phyloP scores from a whole-genome alignment of 2,329 filamentous ascomycete species.

The Cadophora sp. region DNA sequence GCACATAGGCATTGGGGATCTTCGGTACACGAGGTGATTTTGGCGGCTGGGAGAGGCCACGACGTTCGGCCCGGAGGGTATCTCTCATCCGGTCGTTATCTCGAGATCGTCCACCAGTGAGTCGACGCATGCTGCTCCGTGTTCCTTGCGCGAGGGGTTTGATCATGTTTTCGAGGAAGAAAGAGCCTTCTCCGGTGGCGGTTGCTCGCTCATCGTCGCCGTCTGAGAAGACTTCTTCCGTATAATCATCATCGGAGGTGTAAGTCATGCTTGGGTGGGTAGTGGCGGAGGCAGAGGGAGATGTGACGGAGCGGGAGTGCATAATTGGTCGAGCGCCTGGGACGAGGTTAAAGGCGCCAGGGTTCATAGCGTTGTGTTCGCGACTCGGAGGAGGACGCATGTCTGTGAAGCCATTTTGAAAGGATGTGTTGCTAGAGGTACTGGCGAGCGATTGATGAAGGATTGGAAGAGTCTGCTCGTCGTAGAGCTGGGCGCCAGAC shows the following conservation, averaged over 20 bases:
- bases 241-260: slow-evolving; percentile 77
- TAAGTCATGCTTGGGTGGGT: slow-evolving; percentile 63
- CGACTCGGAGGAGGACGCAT: slow-evolving; percentile 64
- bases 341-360: slow-evolving; percentile 60
- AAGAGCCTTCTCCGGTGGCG: slow-evolving; percentile 48
- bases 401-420: slow-evolving; percentile 90
- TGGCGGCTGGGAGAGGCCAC: slow-evolving; percentile 40
- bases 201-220: slow-evolving; percentile 62
- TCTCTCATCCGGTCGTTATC: slow-evolving; percentile 44
- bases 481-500: slow-evolving; percentile 82
- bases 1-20: slow-evolving; percentile 42
- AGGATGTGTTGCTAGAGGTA: slow-evolving; percentile 75
- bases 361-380: slow-evolving; percentile 68
- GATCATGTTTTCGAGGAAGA: slow-evolving; percentile 67
- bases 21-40: slow-evolving; percentile 44
- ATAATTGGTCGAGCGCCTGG: slow-evolving; percentile 65
- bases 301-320: slow-evolving; percentile 85
- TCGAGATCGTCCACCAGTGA: slow-evolving; percentile 60
- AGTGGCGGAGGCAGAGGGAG: slow-evolving; percentile 67
- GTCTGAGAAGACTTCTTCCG: slow-evolving; percentile 80
- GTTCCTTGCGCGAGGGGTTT: slow-evolving; percentile 63
- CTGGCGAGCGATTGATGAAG: slow-evolving; percentile 78
- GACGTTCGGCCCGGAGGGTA: slow-evolving; percentile 39
- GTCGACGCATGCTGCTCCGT: slow-evolving; percentile 63
- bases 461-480: slow-evolving; percentile 91